Conservation (phyloP, 2,329 filamentous ascomycete genomes). For the Chalaropsis ovoidea region DNA sequence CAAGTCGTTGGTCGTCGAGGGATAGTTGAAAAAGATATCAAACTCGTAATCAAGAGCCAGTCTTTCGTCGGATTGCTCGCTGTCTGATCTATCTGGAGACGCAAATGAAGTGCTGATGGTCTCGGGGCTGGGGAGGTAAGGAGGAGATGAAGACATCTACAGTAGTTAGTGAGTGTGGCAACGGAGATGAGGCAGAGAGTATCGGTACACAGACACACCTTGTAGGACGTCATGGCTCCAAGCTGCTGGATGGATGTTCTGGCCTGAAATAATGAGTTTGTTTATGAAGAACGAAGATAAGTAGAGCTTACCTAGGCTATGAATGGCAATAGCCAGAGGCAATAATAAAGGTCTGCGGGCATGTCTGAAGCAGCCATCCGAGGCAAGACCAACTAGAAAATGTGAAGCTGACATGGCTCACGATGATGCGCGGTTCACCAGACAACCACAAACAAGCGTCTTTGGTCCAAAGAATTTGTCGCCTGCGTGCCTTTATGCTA, state of each 20-base stretch:
- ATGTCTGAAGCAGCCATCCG: no score
- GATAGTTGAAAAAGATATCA: background rate
- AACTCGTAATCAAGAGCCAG: background rate
- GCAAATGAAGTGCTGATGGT: background rate
- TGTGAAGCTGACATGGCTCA: background rate
- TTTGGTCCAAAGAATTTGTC: background rate
- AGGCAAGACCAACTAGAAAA: background rate
- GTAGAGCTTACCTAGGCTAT: background rate
- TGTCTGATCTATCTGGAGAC: background rate
- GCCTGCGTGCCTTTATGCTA: background rate
- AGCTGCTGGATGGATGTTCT: no score
- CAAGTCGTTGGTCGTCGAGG: background rate
- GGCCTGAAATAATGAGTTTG: no score
- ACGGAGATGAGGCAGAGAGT: background rate
- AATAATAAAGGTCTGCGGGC: no score
- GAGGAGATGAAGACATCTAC: background rate
- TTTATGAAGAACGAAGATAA: no score
- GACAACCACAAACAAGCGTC: constrained; percentile 12
- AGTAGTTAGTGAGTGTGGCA: background rate
- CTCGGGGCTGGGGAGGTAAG: background rate
- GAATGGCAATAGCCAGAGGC: no score
- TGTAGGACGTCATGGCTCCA: background rate
- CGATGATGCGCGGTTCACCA: background rate
- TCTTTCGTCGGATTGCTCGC: background rate
- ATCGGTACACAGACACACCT: background rate